Evolutionary conservation across 345 rosid species (phyloP).

Genomic region (Aethionema arabicum): DNA sequence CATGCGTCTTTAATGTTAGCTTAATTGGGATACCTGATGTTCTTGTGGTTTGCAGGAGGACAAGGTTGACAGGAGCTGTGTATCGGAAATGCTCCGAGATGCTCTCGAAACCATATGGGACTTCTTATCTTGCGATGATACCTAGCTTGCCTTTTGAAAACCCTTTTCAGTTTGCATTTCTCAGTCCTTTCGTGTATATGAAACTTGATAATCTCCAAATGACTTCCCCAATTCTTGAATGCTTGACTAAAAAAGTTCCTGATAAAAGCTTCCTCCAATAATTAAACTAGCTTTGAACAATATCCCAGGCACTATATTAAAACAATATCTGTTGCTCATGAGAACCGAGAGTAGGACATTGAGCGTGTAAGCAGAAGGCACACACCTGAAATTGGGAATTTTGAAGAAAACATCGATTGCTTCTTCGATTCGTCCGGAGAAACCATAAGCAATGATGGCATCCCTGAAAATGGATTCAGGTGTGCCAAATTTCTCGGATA

Average conservation of each 20-base stretch:
- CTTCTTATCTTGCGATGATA: conserved; percentile 21
- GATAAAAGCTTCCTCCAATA: conserved; percentile 52
- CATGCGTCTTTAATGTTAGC: background rate
- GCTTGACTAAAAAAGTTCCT: conserved; percentile 31
- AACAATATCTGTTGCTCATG: conserved; percentile 42
- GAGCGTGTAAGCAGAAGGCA: conserved; percentile 63
- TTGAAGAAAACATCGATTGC: conserved; percentile 54
- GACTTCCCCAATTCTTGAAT: conserved; percentile 42
- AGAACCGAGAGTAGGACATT: conserved; percentile 61
- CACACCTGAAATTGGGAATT: conserved; percentile 70
- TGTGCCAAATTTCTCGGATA: conserved; percentile 55
- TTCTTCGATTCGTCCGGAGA: conserved; percentile 35
- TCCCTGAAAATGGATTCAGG: conserved; percentile 54
- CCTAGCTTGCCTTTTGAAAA: background rate
- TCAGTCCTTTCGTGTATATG: too few relatives aligned
- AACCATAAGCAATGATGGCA: conserved; percentile 48
- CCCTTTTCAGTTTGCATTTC: too few relatives aligned
- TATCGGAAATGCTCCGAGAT: conserved; percentile 26
- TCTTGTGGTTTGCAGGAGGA: conserved; percentile 29
- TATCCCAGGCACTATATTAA: conserved; percentile 51
- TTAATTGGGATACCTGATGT: conserved; percentile 6
- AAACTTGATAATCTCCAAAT: too few relatives aligned
- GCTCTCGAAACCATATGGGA: conserved; percentile 30
- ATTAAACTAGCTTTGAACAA: conserved; percentile 45
- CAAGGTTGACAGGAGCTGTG: conserved; percentile 13